Conservation (phyloP, 441 rosid genomes). For the Rhodomyrtus psidioides region DNA sequence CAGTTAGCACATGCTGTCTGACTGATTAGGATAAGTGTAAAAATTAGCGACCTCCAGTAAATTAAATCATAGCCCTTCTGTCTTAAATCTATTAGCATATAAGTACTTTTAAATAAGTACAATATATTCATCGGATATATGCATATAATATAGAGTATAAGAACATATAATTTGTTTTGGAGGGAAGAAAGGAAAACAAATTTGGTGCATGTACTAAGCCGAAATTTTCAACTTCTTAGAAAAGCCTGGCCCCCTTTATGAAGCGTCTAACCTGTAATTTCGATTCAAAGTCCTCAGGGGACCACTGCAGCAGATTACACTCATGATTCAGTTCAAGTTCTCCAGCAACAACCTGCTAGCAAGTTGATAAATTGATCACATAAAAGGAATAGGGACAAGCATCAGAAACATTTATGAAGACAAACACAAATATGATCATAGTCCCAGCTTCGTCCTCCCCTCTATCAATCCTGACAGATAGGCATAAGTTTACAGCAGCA, state of each 20-base stretch:
- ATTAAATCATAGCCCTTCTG: background rate
- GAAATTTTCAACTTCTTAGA: background rate
- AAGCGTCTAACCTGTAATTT: conserved; percentile 65
- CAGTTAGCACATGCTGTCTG: background rate
- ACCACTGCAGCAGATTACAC: conserved; percentile 88
- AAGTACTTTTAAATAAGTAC: background rate
- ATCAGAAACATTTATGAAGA: background rate
- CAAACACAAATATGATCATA: background rate
- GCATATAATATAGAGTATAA: background rate
- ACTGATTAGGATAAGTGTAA: background rate
- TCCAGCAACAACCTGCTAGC: conserved; percentile 89
- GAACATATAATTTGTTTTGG: background rate
- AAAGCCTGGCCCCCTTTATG: background rate
- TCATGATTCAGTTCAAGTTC: conserved; percentile 92
- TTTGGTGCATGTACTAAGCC: background rate
- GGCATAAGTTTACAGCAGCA: background rate
- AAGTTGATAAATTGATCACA: background rate
- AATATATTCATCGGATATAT: background rate
- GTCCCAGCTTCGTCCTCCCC: background rate
- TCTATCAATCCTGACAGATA: background rate
- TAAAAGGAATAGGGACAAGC: background rate
- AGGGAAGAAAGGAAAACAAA: background rate
- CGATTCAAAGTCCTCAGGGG: conserved; percentile 95
- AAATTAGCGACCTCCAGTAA: background rate
- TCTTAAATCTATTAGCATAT: background rate